Percentiles rank a stretch among this genome's conserved stretches.
These are phyloP conservation scores for slime mould (Dictyostelium discoideum) DNA, from an alignment of 78 protist genomes.

Conservation along the genomic window DNA sequence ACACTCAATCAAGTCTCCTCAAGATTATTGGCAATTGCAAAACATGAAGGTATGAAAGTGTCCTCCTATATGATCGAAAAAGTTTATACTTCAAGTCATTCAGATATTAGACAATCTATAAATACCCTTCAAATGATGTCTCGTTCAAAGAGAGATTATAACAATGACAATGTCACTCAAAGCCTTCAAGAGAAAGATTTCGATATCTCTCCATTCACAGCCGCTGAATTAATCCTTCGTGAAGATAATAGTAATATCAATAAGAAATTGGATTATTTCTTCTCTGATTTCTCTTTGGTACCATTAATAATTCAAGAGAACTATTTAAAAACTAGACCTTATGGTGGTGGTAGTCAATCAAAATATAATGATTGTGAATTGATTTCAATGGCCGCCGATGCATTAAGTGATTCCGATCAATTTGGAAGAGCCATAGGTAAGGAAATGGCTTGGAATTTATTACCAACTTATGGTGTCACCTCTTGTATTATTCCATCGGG, in stretches of 20 bases:
- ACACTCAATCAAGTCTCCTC: not conserved
- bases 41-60: slow-evolving; percentile 25
- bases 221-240: not conserved
- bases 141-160: not conserved
- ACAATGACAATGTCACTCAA: slow-evolving; percentile 16
- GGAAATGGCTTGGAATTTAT: not conserved
- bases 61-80: slow-evolving; percentile 5
- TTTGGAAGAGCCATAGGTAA: slow-evolving; percentile 1
- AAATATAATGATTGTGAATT: not conserved
- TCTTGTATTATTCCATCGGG: slow-evolving; percentile 28
- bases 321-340: slow-evolving; percentile 38
- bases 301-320: slow-evolving; percentile 87
- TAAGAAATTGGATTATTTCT: slow-evolving; percentile 43
- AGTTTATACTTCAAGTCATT: slow-evolving; percentile 2
- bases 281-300: slow-evolving; percentile 54
- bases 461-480: slow-evolving; percentile 17
- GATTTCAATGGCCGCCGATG: slow-evolving; percentile 41
- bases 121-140: slow-evolving; percentile 28
- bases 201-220: slow-evolving; percentile 45
- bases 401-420: slow-evolving; percentile 24
- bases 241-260: not conserved
- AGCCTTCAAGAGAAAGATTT: slow-evolving; percentile 47
- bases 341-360: not conserved
- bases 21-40: slow-evolving; percentile 60
- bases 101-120: slow-evolving; percentile 64